Evolutionary conservation across 2,329 filamentous ascomycete genomes (phyloP), one percentile per base, ranked within the genome.

Genomic region (Dissoconium aciculare): DNA sequence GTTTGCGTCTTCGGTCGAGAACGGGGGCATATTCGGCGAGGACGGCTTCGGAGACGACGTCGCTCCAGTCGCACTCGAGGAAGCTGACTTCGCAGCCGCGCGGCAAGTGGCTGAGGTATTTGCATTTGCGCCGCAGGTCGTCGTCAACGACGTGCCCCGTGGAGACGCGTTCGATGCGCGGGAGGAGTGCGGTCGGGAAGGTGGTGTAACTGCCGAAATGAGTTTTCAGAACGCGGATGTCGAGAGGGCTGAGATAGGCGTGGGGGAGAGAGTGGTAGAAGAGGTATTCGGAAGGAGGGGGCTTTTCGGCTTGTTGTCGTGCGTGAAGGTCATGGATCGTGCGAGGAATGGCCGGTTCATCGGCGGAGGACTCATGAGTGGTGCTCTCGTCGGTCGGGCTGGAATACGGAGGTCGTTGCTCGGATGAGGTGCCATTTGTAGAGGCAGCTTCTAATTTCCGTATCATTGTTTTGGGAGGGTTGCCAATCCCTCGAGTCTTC

Each of bases 51-150:
- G 74, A 67, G 4, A 94, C 80, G 21, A 89, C 80, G 42, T 92
- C 84, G 3, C 81, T 84, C 85, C 85, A 94, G 53, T 94, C 84
- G 49, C 85, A 94, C 56, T 94, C 85, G 1, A 94, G 56, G 46
- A 93, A 93, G 42, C 69, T 83, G 25, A 94, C 80, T 42, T 92
- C 78, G 52, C 84, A 93, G n/a, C 85, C 85, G 30, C 79, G 74
- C 0, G 85, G 85, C 4, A 94, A 65, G 54, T 94, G 85, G 1
- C 73, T 72, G 3, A 94, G 67, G 42, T 93, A 94, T 52, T 89
- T 92, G 33, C 81, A 75, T 17, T 83, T 71, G 50, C 79, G 84
- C 27, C 85, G 73, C 31, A 93, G 55, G 11, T 77, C 74, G 46
- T 93, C 84, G 43, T 94, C 84, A 4, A 94, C 73, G 4, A 83